These are phyloP conservation scores for Chalciporus pseudorubinellus DNA, from an alignment of 768 basidiomycete species.

Conservation along the genomic window DNA sequence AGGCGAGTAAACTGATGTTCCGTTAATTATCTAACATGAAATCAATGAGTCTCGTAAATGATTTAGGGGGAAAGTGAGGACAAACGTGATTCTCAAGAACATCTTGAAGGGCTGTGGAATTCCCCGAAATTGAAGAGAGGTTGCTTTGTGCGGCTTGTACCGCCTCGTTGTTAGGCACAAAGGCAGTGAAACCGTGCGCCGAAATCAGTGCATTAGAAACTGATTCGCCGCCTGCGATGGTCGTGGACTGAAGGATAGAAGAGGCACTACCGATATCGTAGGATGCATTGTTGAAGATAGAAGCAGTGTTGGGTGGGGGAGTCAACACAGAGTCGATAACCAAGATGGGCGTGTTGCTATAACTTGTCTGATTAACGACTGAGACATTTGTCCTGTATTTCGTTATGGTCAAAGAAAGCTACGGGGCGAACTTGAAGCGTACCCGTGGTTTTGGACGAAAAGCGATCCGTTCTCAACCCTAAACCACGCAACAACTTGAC, in stretches of 20 bases:
- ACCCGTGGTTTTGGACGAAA: slow-evolving; percentile 51
- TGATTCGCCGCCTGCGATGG: slow-evolving; percentile 25
- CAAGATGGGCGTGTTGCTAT: slow-evolving; percentile 44
- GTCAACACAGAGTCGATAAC: slow-evolving; percentile 49
- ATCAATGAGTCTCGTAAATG: neutral
- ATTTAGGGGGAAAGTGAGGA: neutral
- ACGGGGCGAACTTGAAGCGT: slow-evolving; percentile 8
- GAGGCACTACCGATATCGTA: slow-evolving; percentile 41
- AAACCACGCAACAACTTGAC: slow-evolving; percentile 55
- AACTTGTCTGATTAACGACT: slow-evolving; percentile 39
- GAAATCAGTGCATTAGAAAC: slow-evolving; percentile 31
- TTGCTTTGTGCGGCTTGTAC: slow-evolving; percentile 37
- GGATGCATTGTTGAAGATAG: slow-evolving; percentile 36
- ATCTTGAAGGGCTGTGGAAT: slow-evolving; percentile 42
- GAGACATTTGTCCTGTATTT: slow-evolving; percentile 31
- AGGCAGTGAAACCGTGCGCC: slow-evolving; percentile 59
- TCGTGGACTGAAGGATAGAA: slow-evolving; percentile 11
- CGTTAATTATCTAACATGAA: slow-evolving; percentile 57
- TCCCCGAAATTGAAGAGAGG: slow-evolving; percentile 37
- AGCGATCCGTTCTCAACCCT: slow-evolving; percentile 37
- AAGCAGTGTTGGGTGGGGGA: slow-evolving; percentile 48
- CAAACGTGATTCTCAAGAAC: slow-evolving; percentile 63
- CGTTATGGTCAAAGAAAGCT: neutral
- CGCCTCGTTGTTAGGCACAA: slow-evolving; percentile 59
- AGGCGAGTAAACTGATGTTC: slow-evolving; percentile 66